phyloP scores from a whole-genome alignment of 352 stramenopile genomes.

The Globisporangium camurandrum region DNA sequence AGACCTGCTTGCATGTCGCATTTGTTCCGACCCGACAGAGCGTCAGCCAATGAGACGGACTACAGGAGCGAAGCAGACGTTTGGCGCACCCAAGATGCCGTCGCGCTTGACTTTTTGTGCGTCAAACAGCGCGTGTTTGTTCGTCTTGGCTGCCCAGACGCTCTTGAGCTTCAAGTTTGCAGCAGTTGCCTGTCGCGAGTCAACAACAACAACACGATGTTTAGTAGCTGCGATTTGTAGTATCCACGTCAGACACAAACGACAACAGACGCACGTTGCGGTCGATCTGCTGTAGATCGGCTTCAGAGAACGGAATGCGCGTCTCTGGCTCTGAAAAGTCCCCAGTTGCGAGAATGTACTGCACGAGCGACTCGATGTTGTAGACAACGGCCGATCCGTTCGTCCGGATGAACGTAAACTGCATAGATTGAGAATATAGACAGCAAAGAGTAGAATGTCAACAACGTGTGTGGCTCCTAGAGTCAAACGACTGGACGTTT shows the following conservation, averaged over 20 bases:
- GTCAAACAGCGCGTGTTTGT: conserved; percentile 75
- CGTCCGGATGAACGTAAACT: conserved; percentile 80
- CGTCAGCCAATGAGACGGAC: not conserved
- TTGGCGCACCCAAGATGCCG: conserved; percentile 51
- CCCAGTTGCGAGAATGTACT: conserved; percentile 85
- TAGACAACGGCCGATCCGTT: conserved; percentile 83
- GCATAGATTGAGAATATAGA: not conserved
- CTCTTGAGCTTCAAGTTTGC: conserved; percentile 58
- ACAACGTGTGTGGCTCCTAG: too few relatives aligned
- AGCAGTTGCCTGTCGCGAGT: conserved; percentile 35
- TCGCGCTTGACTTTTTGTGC: conserved; percentile 78
- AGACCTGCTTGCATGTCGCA: conserved; percentile 27
- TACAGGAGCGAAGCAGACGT: not conserved
- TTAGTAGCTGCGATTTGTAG: too few relatives aligned
- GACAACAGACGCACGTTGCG: conserved; percentile 25
- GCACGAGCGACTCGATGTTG: conserved; percentile 81
- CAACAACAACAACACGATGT: too few relatives aligned
- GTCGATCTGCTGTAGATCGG: conserved; percentile 73
- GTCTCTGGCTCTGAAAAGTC: conserved; percentile 87
- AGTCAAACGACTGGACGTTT: too few relatives aligned
- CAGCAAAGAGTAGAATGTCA: conserved; percentile 1
- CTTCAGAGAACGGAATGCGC: conserved; percentile 79
- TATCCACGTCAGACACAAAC: conserved; percentile 3
- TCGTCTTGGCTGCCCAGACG: conserved; percentile 65
- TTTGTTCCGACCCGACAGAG: too few relatives aligned